A percentile compares a stretch with the other conserved stretches of the same genome.
Evolutionary conservation across 345 rosid species (phyloP).

Genomic region (Camelina neglecta): DNA sequence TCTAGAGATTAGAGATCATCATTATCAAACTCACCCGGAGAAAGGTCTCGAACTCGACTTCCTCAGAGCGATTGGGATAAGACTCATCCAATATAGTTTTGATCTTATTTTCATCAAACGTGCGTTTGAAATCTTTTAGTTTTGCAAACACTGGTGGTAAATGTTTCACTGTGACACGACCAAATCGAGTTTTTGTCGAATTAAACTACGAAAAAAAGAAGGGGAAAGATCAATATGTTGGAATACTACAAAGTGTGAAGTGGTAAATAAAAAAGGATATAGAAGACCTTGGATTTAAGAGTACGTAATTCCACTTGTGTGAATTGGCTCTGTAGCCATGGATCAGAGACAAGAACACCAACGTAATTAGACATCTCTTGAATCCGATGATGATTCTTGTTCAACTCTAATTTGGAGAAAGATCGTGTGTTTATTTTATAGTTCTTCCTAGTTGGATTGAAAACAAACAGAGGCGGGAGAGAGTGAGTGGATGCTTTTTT

Average conservation of each 20-base stretch:
- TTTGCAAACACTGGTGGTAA: constrained; percentile 64
- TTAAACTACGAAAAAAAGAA: constrained; percentile 51
- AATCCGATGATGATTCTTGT: constrained; percentile 8
- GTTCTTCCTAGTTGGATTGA: neutral
- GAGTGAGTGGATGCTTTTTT: neutral
- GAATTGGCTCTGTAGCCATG: constrained; percentile 90
- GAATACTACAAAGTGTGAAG: neutral
- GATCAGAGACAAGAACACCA: constrained; percentile 93
- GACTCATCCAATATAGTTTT: constrained; percentile 59
- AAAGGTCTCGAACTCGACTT: constrained; percentile 80
- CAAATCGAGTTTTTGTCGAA: constrained; percentile 58
- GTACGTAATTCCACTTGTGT: constrained; percentile 93
- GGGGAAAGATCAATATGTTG: neutral
- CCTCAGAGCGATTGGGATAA: constrained; percentile 46
- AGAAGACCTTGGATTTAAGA: constrained; percentile 77
- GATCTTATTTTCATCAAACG: constrained; percentile 60
- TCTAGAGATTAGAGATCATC: neutral
- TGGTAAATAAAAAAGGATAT: neutral
- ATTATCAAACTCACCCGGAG: constrained; percentile 62
- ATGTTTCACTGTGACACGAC: constrained; percentile 57
- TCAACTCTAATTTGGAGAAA: neutral
- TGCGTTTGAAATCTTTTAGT: constrained; percentile 62
- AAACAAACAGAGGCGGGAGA: constrained; percentile 19
- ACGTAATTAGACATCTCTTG: constrained; percentile 72
- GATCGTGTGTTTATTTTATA: neutral